phyloP scores from a whole-genome alignment of 148 eudicot genomes.

The Silene conica region DNA sequence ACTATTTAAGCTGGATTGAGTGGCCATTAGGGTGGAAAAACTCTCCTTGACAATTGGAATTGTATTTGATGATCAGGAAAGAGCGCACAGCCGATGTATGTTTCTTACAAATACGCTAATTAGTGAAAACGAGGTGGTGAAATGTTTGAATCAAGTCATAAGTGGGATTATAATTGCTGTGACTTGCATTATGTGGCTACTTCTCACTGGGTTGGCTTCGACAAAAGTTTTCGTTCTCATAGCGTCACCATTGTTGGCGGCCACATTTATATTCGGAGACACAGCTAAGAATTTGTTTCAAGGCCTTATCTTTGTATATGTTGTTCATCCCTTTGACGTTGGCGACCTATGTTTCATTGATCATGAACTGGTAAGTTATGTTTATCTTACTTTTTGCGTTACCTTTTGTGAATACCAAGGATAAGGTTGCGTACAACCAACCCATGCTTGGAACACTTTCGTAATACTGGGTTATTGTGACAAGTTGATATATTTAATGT shows the following conservation, averaged over 20 bases:
- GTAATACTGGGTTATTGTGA: too few species aligned
- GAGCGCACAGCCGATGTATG: slow-evolving; percentile 7
- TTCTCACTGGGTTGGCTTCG: slow-evolving; percentile 9
- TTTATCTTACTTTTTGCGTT: background rate
- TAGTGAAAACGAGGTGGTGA: slow-evolving; percentile 16
- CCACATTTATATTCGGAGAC: slow-evolving; percentile 15
- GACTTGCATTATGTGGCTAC: slow-evolving; percentile 11
- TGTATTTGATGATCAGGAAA: slow-evolving; percentile 11
- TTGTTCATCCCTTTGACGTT: slow-evolving; percentile 21
- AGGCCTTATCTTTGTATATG: slow-evolving; percentile 21
- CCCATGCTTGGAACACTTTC: too few species aligned
- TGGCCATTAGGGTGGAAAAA: too few species aligned
- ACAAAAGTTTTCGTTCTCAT: slow-evolving; percentile 17
- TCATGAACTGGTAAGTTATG: background rate
- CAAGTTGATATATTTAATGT: too few species aligned
- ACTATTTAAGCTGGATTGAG: too few species aligned
- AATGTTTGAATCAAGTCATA: slow-evolving; percentile 5
- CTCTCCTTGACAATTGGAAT: background rate
- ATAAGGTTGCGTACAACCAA: too few species aligned
- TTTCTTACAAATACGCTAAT: slow-evolving; percentile 13
- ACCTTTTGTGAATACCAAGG: too few species aligned
- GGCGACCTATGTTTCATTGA: slow-evolving; percentile 25
- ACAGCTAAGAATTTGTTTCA: slow-evolving; percentile 14
- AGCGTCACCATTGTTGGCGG: slow-evolving; percentile 17
- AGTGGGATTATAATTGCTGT: slow-evolving; percentile 10